Evolutionary conservation across 2,329 filamentous ascomycete genomes (phyloP), one percentile per base, ranked within the genome.

Genomic region (Penicillium sp.): DNA sequence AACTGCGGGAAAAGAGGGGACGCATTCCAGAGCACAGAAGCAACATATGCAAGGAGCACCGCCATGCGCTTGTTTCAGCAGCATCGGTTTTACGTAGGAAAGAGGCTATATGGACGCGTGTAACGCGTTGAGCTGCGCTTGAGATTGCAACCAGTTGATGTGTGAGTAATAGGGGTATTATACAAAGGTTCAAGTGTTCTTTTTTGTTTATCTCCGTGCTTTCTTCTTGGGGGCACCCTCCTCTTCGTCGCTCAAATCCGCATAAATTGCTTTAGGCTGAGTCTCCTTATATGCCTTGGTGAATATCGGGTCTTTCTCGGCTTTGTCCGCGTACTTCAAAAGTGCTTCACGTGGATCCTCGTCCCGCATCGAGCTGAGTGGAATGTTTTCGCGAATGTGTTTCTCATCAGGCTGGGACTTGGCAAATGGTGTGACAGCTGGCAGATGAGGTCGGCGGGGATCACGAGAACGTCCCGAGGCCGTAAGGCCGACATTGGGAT

Each of bases 331-430:
- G 71, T 96, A 98, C 69, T 93, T 95, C 43, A 98, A 69, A 57
- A 98, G 69, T 30, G 92, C 92, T 65, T 95, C 92, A 47, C 92
- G 74, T 0, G 92, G 92, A 68, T 98, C 92, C 62, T 98, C 92
- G 64, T 98, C 89, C 32, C 94, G 75, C 86, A 98, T 94, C 46
- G 79, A 82, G 46, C 87, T 90, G 9, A 96, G 74, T 17, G 89
- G 87, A 36, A 96, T 94, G 49, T 85, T 85, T 58, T 90, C 79
- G 53, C 82, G 82, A 44, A 98, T 86, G 60, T 93, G 86, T 55
- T 84, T 83, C 62, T 90, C 85, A 61, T 96, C 89, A 0, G 90
- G 89, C 55, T 92, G 85, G 43, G 75, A 85, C 64, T 93, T 92
- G 53, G 85, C 83, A 60, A 96, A 96, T 0, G 92, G 92, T 7